Base-by-base conservation (phyloP, 257 asterid species). In the Eustoma russellianum region DNA sequence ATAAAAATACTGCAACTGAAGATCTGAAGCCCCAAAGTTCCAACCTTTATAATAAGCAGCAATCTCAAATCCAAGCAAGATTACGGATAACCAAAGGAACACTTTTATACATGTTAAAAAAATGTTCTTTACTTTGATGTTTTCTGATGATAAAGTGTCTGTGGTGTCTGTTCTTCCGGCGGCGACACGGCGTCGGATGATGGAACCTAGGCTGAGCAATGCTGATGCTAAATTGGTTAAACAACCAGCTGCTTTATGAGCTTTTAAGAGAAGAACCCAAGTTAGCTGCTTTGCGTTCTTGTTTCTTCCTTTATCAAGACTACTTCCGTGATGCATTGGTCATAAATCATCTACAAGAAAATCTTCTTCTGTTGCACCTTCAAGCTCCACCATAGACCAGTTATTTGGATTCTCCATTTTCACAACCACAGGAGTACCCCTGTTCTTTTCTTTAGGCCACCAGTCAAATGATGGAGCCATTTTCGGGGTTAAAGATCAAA, bases 371-470 rank as follows among this genome's bases (percentile, higher is more conserved):
- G 86, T 77, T 1, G 96, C 77, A 5, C 77, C 71, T 70, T 86
- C 85, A 0, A 90, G 76, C 76, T 90, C 97, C 66, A 81, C 93
- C 93, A 90, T 90, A 1, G 97, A 83, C 97, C 97, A 90, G 74
- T 89, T 86, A 68, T 79, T 89, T 1, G 96, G 94, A 66, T 78
- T 86, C 75, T 86, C 98, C 96, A 86, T 86, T 55, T 86, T 90
- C 52, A 90, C 98, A 7, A 90, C 93, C 18, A 90, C 95, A 2
- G 94, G 96, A 2, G 93, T 86, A 2, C 93, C 93, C 46, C 85
- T 74, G 65, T 77, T 94, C 9, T 69, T 59, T 19, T 90, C 93
- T 55, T 75, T 82, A 13, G 75, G 77, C 95, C 98, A 86, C 98
- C 96, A 90, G 75, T 56, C 74, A 53, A 77, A 65, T 2, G 78